Conservation (phyloP, 1,284 basidiomycete genomes). For the Exobasidium cylindrosporum region DNA sequence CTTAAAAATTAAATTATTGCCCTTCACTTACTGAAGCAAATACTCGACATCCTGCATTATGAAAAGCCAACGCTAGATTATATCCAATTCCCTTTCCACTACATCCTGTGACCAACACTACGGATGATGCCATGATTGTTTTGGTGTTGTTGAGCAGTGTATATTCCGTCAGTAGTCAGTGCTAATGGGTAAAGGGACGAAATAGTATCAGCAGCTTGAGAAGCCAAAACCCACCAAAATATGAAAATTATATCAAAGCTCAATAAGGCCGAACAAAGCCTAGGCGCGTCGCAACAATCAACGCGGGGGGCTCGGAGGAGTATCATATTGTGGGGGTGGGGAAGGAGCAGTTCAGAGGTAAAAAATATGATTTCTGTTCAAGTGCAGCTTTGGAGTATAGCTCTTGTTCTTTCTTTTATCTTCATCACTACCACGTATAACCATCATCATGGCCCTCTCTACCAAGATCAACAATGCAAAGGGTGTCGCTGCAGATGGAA, state of each 20-base stretch:
- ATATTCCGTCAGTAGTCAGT: too few species aligned
- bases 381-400: too few species aligned
- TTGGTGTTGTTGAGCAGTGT: too few species aligned
- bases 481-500: neutral
- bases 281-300: too few species aligned
- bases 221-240: too few species aligned
- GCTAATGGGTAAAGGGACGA: too few species aligned
- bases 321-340: neutral
- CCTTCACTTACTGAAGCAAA: constrained; percentile 6
- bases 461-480: neutral
- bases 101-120: constrained; percentile 2
- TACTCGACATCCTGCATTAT: neutral
- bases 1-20: neutral
- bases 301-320: too few species aligned
- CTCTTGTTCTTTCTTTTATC: neutral
- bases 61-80: neutral
- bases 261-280: too few species aligned
- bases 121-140: too few species aligned
- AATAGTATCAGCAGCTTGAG: too few species aligned
- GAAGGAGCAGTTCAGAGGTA: neutral
- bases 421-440: neutral
- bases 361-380: too few species aligned
- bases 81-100: constrained; percentile 3
- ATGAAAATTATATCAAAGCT: too few species aligned
- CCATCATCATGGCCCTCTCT: neutral